Evolutionary conservation across 768 basidiomycete genomes (phyloP).

Genomic region (Arthromyces matolae): DNA sequence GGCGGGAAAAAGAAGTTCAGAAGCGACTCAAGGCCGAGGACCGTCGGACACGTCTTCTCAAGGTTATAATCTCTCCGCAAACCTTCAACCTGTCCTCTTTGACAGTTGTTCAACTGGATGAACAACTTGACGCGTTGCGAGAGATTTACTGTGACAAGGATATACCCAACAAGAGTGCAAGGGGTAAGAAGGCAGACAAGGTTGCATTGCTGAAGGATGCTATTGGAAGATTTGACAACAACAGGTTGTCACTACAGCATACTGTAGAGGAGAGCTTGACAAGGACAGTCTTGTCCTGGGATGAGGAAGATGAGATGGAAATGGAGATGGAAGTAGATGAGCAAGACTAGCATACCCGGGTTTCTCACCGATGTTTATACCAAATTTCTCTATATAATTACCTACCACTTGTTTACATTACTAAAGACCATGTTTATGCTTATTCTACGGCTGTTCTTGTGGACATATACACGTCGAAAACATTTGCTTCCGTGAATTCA

Average conservation of each 20-base stretch:
- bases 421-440: too few relatives aligned
- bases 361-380: too few relatives aligned
- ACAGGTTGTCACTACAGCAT: not conserved
- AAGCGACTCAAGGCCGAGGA: not conserved
- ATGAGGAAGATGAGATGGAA: too few relatives aligned
- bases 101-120: not conserved
- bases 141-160: not conserved
- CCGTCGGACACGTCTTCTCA: not conserved
- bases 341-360: too few relatives aligned
- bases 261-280: not conserved
- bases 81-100: not conserved
- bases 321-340: too few relatives aligned
- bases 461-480: too few relatives aligned
- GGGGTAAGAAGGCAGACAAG: not conserved
- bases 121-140: not conserved
- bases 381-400: too few relatives aligned
- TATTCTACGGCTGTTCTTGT: too few relatives aligned
- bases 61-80: not conserved
- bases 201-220: not conserved
- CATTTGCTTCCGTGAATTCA: too few relatives aligned
- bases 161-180: not conserved
- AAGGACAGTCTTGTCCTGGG: not conserved
- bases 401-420: too few relatives aligned
- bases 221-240: not conserved
- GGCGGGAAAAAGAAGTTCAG: too few relatives aligned